Percentiles rank a stretch among this genome's conserved stretches.
Evolutionary conservation across 345 rosid genomes (phyloP).

Genomic region (Aurinia saxatilis): DNA sequence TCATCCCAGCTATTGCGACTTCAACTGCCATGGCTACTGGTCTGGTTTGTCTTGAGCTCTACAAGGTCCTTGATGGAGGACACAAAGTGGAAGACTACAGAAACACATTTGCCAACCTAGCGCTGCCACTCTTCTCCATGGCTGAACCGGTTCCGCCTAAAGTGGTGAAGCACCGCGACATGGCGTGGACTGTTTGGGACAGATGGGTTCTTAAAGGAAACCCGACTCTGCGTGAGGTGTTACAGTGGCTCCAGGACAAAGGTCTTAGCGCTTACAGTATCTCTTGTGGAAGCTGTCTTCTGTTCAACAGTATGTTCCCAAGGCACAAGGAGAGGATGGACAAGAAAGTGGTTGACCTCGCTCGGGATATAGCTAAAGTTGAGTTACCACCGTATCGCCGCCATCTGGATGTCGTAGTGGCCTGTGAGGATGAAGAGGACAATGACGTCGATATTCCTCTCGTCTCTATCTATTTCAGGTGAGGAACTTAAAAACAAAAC

Average conservation of each 20-base stretch:
- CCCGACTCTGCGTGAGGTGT: conserved; percentile 71
- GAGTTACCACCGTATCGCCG: conserved; percentile 60
- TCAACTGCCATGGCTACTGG: conserved; percentile 93
- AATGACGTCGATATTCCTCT: conserved; percentile 85
- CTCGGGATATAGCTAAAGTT: conserved; percentile 66
- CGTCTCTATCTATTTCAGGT: conserved; percentile 58
- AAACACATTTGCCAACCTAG: conserved; percentile 64
- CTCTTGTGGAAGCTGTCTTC: conserved; percentile 78
- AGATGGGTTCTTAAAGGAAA: conserved; percentile 66
- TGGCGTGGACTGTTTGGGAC: conserved; percentile 97
- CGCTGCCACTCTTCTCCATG: conserved; percentile 67
- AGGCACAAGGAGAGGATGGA: conserved; percentile 86
- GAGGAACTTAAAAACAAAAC: neutral
- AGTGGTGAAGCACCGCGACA: conserved; percentile 65
- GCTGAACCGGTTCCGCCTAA: conserved; percentile 84
- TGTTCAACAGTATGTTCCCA: conserved; percentile 74
- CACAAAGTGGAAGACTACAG: conserved; percentile 63
- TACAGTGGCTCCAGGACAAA: conserved; percentile 69
- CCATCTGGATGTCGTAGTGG: conserved; percentile 76
- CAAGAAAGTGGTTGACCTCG: conserved; percentile 72
- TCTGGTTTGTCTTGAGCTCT: conserved; percentile 66
- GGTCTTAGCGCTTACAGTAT: conserved; percentile 85
- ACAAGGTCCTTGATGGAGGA: conserved; percentile 55
- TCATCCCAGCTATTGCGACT: conserved; percentile 76
- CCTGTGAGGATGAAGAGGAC: conserved; percentile 86